Evolutionary conservation across 129 eudicot species (phyloP).

Genomic region (Helianthus tuberosus): DNA sequence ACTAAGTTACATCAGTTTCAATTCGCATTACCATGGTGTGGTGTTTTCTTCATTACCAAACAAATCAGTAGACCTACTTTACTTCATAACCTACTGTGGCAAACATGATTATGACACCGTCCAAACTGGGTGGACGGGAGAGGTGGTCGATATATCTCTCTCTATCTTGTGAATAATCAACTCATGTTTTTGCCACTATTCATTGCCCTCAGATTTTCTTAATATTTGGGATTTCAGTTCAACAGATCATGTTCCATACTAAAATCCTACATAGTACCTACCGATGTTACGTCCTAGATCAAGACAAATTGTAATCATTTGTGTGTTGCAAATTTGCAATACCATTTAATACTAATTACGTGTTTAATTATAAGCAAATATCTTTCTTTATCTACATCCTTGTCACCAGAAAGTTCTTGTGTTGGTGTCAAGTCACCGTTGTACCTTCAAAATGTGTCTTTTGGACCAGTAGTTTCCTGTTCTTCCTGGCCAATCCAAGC

Average conservation of each 20-base stretch:
- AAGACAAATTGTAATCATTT: not conserved
- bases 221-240: not conserved
- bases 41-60: slow-evolving; percentile 18
- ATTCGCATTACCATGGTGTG: slow-evolving; percentile 20
- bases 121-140: slow-evolving; percentile 17
- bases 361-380: not conserved
- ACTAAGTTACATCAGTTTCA: slow-evolving; percentile 6
- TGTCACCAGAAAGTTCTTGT: slow-evolving; percentile 20
- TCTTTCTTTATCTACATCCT: slow-evolving; percentile 10
- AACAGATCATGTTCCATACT: not conserved
- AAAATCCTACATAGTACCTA: no score
- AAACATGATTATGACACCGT: slow-evolving; percentile 32
- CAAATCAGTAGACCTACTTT: not conserved
- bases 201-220: not conserved
- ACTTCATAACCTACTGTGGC: slow-evolving; percentile 13
- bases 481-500: slow-evolving; percentile 24
- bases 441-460: slow-evolving; percentile 24
- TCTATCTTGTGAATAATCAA: slow-evolving; percentile 13
- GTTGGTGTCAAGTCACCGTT: slow-evolving; percentile 28
- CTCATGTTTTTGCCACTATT: slow-evolving; percentile 22
- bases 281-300: not conserved
- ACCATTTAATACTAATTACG: slow-evolving; percentile 14
- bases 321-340: slow-evolving; percentile 1
- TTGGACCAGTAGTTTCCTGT: slow-evolving; percentile 18
- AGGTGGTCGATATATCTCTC: not conserved